Evolutionary conservation across 352 stramenopile species (phyloP), one percentile per base, ranked within the genome.

Genomic region (Phytophthora sp.): DNA sequence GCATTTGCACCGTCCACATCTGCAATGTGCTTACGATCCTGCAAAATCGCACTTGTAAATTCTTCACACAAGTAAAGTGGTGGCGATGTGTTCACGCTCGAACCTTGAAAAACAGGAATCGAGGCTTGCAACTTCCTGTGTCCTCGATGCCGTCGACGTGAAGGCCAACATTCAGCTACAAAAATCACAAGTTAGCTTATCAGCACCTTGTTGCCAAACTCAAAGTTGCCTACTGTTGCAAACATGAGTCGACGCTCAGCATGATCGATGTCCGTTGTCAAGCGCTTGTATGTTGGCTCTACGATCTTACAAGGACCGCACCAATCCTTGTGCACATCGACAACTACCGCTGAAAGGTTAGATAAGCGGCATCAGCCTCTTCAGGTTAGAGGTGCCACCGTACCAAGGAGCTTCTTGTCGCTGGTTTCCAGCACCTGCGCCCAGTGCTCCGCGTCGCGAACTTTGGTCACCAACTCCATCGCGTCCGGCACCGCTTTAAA

Each of bases 291-390:
- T 45, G 82, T 88, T 26, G 76, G 79, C 64, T 91, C 79, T 53
- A 89, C 80, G 54, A 91, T 87, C 69, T 91, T 91, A 55, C 82
- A 91, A 12, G 79, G 77, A 4, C 78, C 78, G 42, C 82, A 89
- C 82, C 80, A 91, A 41, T 88, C 76, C 51, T 89, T 91, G 66
- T 90, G 77, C 13, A 74, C 72, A 50, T 89, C 80, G 17, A 90
- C 80, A 69, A 89, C 79, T 88, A 38, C 41, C 11, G 11, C 9
- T 31, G 27, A 21, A 57, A 43, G 24, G 7, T 54, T 43, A 60
- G 38, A n/a, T n/a, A n/a, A n/a, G n/a, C n/a, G n/a, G n/a, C n/a
- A n/a, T n/a, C n/a, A n/a, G n/a, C n/a, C n/a, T n/a, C n/a, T n/a
- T n/a, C n/a, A n/a, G n/a, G n/a, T n/a, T n/a, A n/a, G n/a, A n/a